phyloP scores from a whole-genome alignment of 805 yeast species.

The Komagataella populi region DNA sequence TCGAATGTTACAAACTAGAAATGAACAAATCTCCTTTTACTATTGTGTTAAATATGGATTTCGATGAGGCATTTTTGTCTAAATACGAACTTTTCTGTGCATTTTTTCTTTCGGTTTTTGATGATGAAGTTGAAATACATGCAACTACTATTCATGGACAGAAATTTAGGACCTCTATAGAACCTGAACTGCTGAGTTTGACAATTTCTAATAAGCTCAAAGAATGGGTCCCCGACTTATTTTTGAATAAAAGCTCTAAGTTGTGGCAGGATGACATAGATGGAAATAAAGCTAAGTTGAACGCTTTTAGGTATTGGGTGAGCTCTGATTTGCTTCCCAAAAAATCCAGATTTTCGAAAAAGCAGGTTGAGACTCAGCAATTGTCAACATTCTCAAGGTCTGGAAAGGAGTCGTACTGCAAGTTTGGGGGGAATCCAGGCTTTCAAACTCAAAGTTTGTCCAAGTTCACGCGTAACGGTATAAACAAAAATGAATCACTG shows the following conservation, averaged over 20 bases:
- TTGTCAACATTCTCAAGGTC: neutral
- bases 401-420: neutral
- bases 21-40: constrained; percentile 48
- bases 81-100: constrained; percentile 8
- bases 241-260: neutral
- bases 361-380: neutral
- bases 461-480: neutral
- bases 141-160: neutral
- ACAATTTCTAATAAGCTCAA: neutral
- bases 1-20: constrained; percentile 35
- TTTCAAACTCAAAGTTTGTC: neutral
- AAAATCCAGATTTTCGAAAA: neutral
- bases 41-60: constrained; percentile 46
- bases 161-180: neutral
- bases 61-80: constrained; percentile 22
- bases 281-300: neutral
- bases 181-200: neutral
- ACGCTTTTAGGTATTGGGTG: neutral
- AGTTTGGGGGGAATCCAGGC: neutral
- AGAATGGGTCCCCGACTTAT: neutral
- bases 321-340: neutral
- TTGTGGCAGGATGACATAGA: neutral
- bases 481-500: neutral
- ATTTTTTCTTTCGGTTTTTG: neutral
- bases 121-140: neutral